A percentile compares a stretch with the other conserved stretches of the same genome.
Conservation (phyloP, 2,329 filamentous ascomycete genomes). For the Blastomyces parvus region DNA sequence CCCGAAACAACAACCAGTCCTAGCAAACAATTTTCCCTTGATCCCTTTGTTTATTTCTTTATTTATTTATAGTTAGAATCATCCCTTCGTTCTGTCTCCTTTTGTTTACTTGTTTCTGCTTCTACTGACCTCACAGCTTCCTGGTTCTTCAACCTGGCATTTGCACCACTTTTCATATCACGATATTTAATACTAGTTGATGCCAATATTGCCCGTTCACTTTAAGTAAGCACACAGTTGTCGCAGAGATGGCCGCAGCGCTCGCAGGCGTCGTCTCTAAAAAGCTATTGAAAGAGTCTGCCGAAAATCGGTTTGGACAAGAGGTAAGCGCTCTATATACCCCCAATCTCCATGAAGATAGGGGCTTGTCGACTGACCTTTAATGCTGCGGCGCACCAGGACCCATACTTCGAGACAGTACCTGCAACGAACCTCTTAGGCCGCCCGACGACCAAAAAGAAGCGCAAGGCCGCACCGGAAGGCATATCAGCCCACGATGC, state of each 20-base stretch:
- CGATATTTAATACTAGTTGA: neutral
- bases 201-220: neutral
- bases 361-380: neutral
- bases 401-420: constrained; percentile 81
- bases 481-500: constrained; percentile 77
- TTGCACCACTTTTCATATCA: neutral
- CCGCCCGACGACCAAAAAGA: constrained; percentile 63
- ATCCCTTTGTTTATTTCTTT: neutral
- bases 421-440: constrained; percentile 60
- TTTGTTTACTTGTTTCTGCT: neutral
- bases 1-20: neutral
- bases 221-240: neutral
- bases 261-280: constrained; percentile 23
- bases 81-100: neutral
- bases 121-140: neutral
- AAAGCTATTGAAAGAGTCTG: constrained; percentile 30
- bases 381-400: constrained; percentile 42
- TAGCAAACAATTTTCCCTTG: neutral
- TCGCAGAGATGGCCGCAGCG: constrained; percentile 16
- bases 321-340: constrained; percentile 24
- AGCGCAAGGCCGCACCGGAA: constrained; percentile 71
- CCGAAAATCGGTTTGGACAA: constrained; percentile 34
- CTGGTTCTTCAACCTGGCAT: neutral
- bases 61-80: neutral
- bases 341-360: neutral